A percentile compares a stretch with the other conserved stretches of the same genome.
These are phyloP conservation scores for Aphanomyces stellatus DNA, from an alignment of 352 stramenopile genomes.

Conservation along the genomic window DNA sequence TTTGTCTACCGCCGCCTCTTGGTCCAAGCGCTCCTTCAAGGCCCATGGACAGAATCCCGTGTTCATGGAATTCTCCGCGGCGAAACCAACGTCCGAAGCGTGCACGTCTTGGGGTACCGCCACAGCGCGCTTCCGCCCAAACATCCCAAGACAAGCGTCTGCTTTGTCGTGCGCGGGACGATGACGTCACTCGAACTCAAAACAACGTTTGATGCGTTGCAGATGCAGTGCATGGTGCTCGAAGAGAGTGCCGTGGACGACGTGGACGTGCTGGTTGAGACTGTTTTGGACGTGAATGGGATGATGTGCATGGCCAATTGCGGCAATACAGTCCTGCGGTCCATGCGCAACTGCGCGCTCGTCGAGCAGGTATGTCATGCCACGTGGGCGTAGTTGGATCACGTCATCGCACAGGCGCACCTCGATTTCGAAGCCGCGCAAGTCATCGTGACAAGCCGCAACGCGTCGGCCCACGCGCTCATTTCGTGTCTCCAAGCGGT, in stretches of 20 bases:
- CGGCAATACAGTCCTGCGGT: slow-evolving; percentile 58
- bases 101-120: slow-evolving; percentile 28
- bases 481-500: slow-evolving; percentile 33
- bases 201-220: background rate
- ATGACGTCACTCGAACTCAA: background rate
- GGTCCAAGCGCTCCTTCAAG: slow-evolving; percentile 14
- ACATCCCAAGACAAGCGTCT: background rate
- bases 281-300: slow-evolving; percentile 37
- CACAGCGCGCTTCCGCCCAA: background rate
- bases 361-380: slow-evolving; percentile 28
- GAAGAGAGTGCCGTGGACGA: slow-evolving; percentile 10
- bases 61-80: slow-evolving; percentile 35
- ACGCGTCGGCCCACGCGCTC: slow-evolving; percentile 32
- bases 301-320: slow-evolving; percentile 82
- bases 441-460: slow-evolving; percentile 28
- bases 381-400: background rate
- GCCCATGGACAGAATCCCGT: background rate
- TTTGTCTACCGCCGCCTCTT: slow-evolving; percentile 16
- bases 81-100: slow-evolving; percentile 36
- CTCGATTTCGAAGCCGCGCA: slow-evolving; percentile 52
- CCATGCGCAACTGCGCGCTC: slow-evolving; percentile 31
- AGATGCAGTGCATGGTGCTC: background rate
- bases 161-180: background rate
- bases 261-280: background rate
- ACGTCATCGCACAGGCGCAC: slow-evolving; percentile 20